Evolutionary conservation across 2,329 filamentous ascomycete genomes (phyloP).

Genomic region (Ophiognomonia clavigignenti-juglandacearum): DNA sequence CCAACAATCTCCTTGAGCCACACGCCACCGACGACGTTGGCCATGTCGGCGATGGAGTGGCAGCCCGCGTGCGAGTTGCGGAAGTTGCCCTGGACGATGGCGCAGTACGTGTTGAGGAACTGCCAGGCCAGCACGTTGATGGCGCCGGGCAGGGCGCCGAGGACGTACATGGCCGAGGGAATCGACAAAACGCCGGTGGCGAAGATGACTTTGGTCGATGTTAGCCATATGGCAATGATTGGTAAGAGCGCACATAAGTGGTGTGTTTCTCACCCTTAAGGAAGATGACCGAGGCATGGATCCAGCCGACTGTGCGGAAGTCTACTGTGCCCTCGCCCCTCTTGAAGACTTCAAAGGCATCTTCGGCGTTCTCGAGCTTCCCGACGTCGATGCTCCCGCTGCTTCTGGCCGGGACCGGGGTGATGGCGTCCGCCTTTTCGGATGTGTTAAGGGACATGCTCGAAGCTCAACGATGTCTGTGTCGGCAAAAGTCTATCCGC

Average conservation of each 20-base stretch:
- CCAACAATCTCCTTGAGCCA: neutral
- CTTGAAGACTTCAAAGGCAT: too few relatives aligned
- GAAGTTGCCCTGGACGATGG: neutral
- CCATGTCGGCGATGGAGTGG: neutral
- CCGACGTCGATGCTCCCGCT: too few relatives aligned
- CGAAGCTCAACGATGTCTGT: too few relatives aligned
- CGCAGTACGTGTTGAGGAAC: neutral
- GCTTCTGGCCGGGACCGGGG: too few relatives aligned
- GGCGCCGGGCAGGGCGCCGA: neutral
- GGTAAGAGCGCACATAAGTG: too few relatives aligned
- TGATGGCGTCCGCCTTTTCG: too few relatives aligned
- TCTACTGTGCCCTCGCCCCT: neutral
- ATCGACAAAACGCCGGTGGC: neutral
- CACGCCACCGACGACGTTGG: neutral
- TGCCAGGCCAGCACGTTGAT: neutral
- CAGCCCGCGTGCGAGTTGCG: neutral
- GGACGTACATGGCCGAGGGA: neutral
- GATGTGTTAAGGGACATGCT: too few relatives aligned
- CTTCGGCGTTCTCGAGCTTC: too few relatives aligned
- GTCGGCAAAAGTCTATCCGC: too few relatives aligned
- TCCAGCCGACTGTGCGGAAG: neutral
- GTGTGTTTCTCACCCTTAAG: too few relatives aligned
- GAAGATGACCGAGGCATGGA: neutral
- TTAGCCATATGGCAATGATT: too few relatives aligned
- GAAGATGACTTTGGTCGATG: neutral